Evolutionary conservation across 2,329 filamentous ascomycete species (phyloP).

Genomic region (Torrubiella hemipterigena): DNA sequence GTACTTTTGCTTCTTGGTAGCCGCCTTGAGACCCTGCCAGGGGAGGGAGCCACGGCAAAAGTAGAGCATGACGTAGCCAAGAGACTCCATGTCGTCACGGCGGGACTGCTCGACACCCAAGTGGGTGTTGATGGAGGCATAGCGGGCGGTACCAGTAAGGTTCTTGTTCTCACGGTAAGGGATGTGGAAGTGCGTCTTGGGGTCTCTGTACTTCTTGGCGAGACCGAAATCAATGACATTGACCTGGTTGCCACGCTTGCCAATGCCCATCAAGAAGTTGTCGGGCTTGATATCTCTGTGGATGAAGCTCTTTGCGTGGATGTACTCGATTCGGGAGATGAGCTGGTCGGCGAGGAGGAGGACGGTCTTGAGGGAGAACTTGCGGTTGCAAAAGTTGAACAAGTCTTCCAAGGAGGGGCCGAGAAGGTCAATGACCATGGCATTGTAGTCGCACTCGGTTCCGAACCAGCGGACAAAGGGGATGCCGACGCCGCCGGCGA

Average conservation of each 20-base stretch:
- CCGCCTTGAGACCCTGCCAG: conserved; percentile 97
- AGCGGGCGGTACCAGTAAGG: conserved; percentile 94
- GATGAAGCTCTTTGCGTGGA: conserved; percentile 98
- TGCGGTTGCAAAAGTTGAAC: conserved; percentile 99
- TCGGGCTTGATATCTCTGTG: conserved; percentile 99
- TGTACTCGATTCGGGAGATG: conserved; percentile 98
- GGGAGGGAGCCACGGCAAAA: conserved; percentile 98
- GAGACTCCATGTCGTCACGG: conserved; percentile 97
- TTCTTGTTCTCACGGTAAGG: conserved; percentile 99
- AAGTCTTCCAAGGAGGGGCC: conserved; percentile 93
- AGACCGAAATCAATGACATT: conserved; percentile 99
- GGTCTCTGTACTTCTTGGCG: conserved; percentile 99
- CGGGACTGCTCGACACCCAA: conserved; percentile 97
- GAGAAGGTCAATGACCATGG: conserved; percentile 96
- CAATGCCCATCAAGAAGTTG: conserved; percentile 99
- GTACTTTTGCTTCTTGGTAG: conserved; percentile 99
- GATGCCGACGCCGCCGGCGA: conserved; percentile 94
- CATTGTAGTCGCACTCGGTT: conserved; percentile 99
- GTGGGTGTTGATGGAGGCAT: conserved; percentile 98
- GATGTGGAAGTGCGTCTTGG: conserved; percentile 99
- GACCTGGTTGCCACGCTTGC: conserved; percentile 98
- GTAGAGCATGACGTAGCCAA: conserved; percentile 99
- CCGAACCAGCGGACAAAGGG: conserved; percentile 99
- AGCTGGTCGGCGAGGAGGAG: conserved; percentile 93
- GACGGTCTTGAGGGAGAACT: conserved; percentile 98